Conservation (phyloP, 1,284 basidiomycete genomes). For the Sporisorium reilianum region DNA sequence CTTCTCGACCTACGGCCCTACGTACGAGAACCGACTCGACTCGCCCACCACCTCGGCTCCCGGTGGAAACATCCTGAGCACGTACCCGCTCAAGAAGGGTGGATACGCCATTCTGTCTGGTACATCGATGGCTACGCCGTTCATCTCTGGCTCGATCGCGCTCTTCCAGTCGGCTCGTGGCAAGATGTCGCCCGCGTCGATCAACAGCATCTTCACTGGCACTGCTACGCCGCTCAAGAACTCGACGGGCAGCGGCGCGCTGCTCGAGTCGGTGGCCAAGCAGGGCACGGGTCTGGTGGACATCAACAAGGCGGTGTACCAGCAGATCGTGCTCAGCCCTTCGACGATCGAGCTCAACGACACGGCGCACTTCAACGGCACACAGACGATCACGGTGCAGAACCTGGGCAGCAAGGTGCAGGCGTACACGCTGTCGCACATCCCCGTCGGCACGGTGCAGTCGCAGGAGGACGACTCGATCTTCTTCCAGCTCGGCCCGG, state of each 20-base stretch:
- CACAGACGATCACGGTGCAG: constrained; percentile 53
- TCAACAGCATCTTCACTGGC: constrained; percentile 74
- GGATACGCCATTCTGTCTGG: constrained; percentile 72
- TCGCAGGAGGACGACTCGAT: constrained; percentile 51
- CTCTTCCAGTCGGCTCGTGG: constrained; percentile 75
- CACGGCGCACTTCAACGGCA: constrained; percentile 71
- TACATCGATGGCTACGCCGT: constrained; percentile 69
- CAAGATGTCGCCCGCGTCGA: constrained; percentile 66
- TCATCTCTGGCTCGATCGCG: constrained; percentile 77
- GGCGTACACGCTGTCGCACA: constrained; percentile 58
- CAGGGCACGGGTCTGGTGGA: constrained; percentile 79
- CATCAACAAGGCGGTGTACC: constrained; percentile 76
- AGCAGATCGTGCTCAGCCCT: constrained; percentile 74
- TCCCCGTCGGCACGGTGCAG: constrained; percentile 67
- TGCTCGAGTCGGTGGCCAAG: constrained; percentile 75
- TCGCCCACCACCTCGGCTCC: constrained; percentile 75
- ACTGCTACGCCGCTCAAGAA: constrained; percentile 74
- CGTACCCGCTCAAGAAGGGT: constrained; percentile 61
- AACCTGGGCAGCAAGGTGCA: constrained; percentile 57
- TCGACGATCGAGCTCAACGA: constrained; percentile 78
- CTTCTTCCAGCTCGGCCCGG: constrained; percentile 71
- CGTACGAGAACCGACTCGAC: constrained; percentile 76
- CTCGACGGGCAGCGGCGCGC: constrained; percentile 72
- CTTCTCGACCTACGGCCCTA: constrained; percentile 76
- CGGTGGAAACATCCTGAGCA: constrained; percentile 72